Base-by-base conservation (phyloP, 2,329 filamentous ascomycete species). In the Diaporthe destruens region DNA sequence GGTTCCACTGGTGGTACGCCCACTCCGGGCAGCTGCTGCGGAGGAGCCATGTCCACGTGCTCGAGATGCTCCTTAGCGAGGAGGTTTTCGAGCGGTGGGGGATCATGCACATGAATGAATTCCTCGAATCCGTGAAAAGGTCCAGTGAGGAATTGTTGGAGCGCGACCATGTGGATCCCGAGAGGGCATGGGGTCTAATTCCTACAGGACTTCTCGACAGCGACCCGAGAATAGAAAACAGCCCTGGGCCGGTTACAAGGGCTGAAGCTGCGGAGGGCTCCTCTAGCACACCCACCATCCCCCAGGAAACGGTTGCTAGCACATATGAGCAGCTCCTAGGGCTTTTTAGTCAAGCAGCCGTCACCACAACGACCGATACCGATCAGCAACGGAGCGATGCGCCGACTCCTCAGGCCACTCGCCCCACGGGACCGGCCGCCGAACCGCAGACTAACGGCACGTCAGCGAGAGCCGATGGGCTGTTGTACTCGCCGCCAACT, bases 1-100 rank as follows among this genome's bases (percentile, higher is more conserved):
- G 44, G 32, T 66, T 53, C 61, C 61, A 66, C 61, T 66, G 61
- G 61, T 66, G 61, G 61, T 66, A 53, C 18, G n/a, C 39, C 29
- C 36, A 25, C 20, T 53, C 61, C 32, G 61, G 61, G 5, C 44
- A 66, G 47, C 47, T 66, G 47, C 36, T 66, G 32, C 32, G n/a
- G n/a, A 14, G 2, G n/a, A 66, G 44, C 47, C 61, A 66, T 14
- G 20, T 66, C 32, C 47, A 39, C 32, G 47, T 47, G 47, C 32
- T 66, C 20, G 44, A 66, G 29, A 14, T 66, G 11, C 44, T 66
- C 29, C 32, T 66, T 20, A 25, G 44, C n/a, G 32, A n/a, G 8
- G 32, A 18, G 4, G 47, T 53, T 39, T 16, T 14, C 2, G 32
- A 53, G 6, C 20, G 61, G 7, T 66, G 61, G 61, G 47, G 32